Percentiles rank a stretch among this genome's conserved stretches.
These are phyloP conservation scores for Thalassia testudinum DNA, from an alignment of 116 monocot genomes.

Conservation along the genomic window DNA sequence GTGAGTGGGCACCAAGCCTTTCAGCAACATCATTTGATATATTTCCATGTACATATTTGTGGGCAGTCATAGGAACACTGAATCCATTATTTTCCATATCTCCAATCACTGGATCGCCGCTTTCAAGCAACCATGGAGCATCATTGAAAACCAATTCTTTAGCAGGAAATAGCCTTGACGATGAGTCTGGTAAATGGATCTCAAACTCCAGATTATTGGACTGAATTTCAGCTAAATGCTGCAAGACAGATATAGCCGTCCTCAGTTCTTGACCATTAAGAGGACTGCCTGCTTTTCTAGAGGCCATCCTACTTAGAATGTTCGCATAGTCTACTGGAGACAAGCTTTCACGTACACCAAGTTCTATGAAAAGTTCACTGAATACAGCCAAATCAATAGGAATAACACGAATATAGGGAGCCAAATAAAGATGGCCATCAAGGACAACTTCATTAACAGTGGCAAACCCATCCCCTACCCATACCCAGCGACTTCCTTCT, in stretches of 20 bases:
- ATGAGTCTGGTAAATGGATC: conserved; percentile 71
- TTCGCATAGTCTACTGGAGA: conserved; percentile 72
- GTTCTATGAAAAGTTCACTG: conserved; percentile 77
- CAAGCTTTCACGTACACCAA: conserved; percentile 65
- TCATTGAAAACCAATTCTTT: conserved; percentile 94
- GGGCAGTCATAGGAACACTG: conserved; percentile 25
- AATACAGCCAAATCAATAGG: conserved; percentile 96
- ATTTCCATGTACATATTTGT: conserved; percentile 89
- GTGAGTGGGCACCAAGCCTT: conserved; percentile 84
- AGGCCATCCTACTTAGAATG: conserved; percentile 78
- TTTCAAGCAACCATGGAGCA: conserved; percentile 93
- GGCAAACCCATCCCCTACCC: conserved; percentile 99
- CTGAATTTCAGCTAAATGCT: conserved; percentile 67
- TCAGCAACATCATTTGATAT: conserved; percentile 95
- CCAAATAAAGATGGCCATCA: conserved; percentile 80
- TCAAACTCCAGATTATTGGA: conserved; percentile 43
- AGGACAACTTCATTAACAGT: conserved; percentile 88
- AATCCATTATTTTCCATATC: conserved; percentile 22
- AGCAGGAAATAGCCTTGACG: conserved; percentile 50
- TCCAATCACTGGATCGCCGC: conserved; percentile 19
- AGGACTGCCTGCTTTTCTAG: conserved; percentile 45
- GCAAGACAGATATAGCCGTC: conserved; percentile 43
- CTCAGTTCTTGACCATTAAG: conserved; percentile 68
- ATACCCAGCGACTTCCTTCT: conserved; percentile 94
- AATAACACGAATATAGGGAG: conserved; percentile 95